Base-by-base conservation (phyloP, 371 early-diverging fungal genomes). In the Smittium culicis region DNA sequence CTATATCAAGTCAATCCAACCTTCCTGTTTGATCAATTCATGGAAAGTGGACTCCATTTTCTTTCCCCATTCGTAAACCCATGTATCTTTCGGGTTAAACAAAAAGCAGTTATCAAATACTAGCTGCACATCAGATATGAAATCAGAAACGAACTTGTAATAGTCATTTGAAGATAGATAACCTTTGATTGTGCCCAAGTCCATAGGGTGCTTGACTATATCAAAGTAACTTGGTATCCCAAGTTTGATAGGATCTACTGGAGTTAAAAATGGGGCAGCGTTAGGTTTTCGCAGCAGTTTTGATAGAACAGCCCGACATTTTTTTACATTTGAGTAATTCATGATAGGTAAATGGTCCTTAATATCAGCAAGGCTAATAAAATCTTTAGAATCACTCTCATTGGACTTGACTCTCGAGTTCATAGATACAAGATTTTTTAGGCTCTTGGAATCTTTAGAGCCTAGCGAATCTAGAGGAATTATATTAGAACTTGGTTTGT, bases 171-270 rank as follows among this genome's bases (percentile, higher is more conserved):
- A 67, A 25, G 68, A 74, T 5, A 92, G 68, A 45, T 93, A 93
- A 66, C 79, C 79, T 69, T 92, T 91, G 28, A 96, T 85, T 0
- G 99, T 99, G 11, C 88, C 85, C n/a, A 99, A 73, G 71, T 99
- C 99, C 98, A 99, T 99, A 0, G 99, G 99, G 63, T 87, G 77
- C 74, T 90, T 93, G 76, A 99, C 86, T 56, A 92, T 85, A 5
- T 83, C 83, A 31, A 82, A 78, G 72, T 94, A 94, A 3, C 88
- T 87, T 5, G 89, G 90, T 32, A 89, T 87, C 58, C 86, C 86
- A 24, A 96, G 80, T 57, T 83, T 84, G 34, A 94, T 80, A 45
- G 93, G 90, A 76, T 99, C 98, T 1, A 99, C 99, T 0, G 99
- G 99, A 57, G 84, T 79, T 27, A 92, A 75, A 71, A 98, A 98